Conservation (phyloP, 768 basidiomycete genomes). For the Clathrus columnatus region DNA sequence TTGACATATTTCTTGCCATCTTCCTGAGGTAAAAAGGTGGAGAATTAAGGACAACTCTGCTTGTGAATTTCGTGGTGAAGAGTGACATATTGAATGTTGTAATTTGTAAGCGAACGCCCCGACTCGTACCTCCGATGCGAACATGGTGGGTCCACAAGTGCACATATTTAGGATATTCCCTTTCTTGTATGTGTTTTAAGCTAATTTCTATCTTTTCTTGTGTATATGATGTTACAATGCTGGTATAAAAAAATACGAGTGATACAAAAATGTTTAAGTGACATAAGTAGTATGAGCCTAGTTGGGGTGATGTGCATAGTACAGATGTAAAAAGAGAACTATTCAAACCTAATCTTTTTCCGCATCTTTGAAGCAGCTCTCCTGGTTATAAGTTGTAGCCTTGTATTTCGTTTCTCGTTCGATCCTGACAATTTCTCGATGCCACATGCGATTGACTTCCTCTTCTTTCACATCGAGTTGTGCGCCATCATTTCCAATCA, state of each 20-base stretch:
- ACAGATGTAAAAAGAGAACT: neutral
- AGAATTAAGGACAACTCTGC: neutral
- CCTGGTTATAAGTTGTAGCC: neutral
- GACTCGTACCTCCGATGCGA: no score
- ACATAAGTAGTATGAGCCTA: neutral
- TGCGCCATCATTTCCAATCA: slow-evolving; percentile 9
- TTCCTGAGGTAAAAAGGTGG: neutral
- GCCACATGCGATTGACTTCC: slow-evolving; percentile 12
- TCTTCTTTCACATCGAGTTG: slow-evolving; percentile 4
- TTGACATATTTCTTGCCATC: neutral
- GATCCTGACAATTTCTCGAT: slow-evolving; percentile 9
- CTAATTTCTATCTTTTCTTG: no score
- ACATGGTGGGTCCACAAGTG: neutral
- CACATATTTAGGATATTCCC: neutral
- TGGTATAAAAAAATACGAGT: neutral
- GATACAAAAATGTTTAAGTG: no score
- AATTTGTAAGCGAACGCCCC: neutral
- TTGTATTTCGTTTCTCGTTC: slow-evolving; percentile 7
- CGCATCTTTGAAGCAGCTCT: slow-evolving; percentile 11
- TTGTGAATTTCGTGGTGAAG: neutral
- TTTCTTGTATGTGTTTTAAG: neutral
- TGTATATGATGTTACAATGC: neutral
- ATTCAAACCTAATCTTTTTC: slow-evolving; percentile 6
- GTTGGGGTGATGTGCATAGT: neutral
- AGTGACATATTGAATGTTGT: neutral